These are phyloP conservation scores for Rhodotorula diobovata DNA, from an alignment of 768 basidiomycete species.

Conservation along the genomic window DNA sequence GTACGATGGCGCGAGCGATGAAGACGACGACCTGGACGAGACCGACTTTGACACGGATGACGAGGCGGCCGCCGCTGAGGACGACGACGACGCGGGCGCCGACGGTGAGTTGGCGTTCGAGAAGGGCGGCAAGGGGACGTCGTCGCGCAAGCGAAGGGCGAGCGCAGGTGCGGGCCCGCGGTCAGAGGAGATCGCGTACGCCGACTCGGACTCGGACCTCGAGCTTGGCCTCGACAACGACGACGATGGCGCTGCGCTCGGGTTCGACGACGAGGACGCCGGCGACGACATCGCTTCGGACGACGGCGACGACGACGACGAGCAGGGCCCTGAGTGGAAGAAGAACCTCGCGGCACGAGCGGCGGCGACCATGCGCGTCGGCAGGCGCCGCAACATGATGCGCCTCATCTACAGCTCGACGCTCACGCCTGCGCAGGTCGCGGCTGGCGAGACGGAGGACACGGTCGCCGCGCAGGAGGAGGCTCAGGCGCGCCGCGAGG, in stretches of 20 bases:
- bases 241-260: slow-evolving; percentile 43
- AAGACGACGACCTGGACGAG: slow-evolving; percentile 39
- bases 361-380: slow-evolving; percentile 50
- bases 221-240: slow-evolving; percentile 46
- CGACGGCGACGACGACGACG: slow-evolving; percentile 50
- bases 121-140: slow-evolving; percentile 28
- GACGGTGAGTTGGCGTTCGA: slow-evolving; percentile 46
- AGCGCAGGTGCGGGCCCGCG: slow-evolving; percentile 1
- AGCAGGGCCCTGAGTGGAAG: slow-evolving; percentile 69
- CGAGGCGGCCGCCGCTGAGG: slow-evolving; percentile 45
- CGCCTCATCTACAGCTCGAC: slow-evolving; percentile 72
- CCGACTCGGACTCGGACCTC: slow-evolving; percentile 43
- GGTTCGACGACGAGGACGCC: slow-evolving; percentile 53
- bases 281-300: slow-evolving; percentile 51
- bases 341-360: slow-evolving; percentile 58
- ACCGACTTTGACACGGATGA: slow-evolving; percentile 49
- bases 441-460: slow-evolving; percentile 50
- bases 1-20: slow-evolving; percentile 44
- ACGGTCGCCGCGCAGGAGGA: slow-evolving; percentile 23
- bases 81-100: slow-evolving; percentile 41
- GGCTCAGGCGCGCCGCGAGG: slow-evolving; percentile 39
- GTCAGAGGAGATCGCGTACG: slow-evolving; percentile 38
- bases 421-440: slow-evolving; percentile 66
- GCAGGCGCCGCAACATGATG: slow-evolving; percentile 66
- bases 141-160: not conserved